Base-by-base conservation (phyloP, 352 stramenopile species). In the Globisporangium splendens region DNA sequence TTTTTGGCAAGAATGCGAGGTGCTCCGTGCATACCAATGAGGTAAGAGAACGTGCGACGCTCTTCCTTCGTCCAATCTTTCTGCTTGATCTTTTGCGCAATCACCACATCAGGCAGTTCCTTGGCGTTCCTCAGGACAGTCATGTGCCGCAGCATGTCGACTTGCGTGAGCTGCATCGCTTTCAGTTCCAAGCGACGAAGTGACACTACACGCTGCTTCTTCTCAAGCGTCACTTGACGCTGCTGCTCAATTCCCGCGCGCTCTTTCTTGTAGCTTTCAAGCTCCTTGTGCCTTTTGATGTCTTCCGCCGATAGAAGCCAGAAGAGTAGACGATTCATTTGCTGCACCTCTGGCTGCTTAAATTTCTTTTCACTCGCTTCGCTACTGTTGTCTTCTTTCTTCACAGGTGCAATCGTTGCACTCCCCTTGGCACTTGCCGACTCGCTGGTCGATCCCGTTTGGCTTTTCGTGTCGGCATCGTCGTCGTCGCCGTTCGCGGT, bases 1-100 rank as follows among this genome's bases (percentile, higher is more conserved):
- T 74, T 70, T 56, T 94, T 96, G 12, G 83, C 72, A 42, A 89
- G 61, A 54, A 93, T 90, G 11, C 83, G 78, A 13, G 86, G 86
- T 7, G 84, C 85, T 5, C 86, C 86, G 46, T 92, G 77, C 0
- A 93, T 57, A 0, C 79, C 73, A 46, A 96, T 70, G 53, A 96
- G 56, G 52, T 93, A 93, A 14, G 83, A 83, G 44, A 96, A 89
- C 17, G 80, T 81, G 6, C 80, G 74, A 18, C 86, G 86, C 62
- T 96, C 86, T 21, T 93, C 84, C 57, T 92, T 92, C 1, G 83
- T 96, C 86, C 86, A 96, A 50, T 96, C 86, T 22, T 78, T 84
- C 42, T 62, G 74, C 59, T 91, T 91, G 46, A 89, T 75, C 46
- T 86, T 88, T 21, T 88, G 79, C 13, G 71, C 70, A 15, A 79